Conservation (phyloP, 2,329 filamentous ascomycete species). For the Botrytis tulipae region DNA sequence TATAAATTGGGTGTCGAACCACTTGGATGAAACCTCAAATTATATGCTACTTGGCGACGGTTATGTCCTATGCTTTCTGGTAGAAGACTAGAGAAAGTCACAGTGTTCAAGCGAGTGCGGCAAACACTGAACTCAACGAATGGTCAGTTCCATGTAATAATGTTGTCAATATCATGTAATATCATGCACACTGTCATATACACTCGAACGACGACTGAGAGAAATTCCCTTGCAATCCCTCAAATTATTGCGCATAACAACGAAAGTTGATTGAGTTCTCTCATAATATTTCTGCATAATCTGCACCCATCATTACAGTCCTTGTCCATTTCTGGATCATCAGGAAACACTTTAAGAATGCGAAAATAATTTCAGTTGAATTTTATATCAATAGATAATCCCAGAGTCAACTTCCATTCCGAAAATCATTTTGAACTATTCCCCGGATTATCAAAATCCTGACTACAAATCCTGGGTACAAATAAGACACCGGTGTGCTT, state of each 20-base stretch:
- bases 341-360: neutral
- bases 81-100: neutral
- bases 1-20: neutral
- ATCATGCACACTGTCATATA: neutral
- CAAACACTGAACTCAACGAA: neutral
- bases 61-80: neutral
- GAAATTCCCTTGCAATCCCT: no score
- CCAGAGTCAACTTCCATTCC: neutral
- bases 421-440: no score
- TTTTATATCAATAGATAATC: neutral
- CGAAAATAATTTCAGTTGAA: neutral
- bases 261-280: neutral
- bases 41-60: neutral
- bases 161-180: neutral
- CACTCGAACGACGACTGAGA: neutral
- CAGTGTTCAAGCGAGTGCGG: neutral
- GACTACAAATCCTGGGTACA: neutral
- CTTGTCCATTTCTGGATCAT: neutral
- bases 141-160: neutral
- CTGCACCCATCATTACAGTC: accelerated
- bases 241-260: no score
- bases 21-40: neutral
- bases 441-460: no score
- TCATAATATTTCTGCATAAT: accelerated
- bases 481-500: neutral